Conservation (phyloP, 495 filamentous ascomycete genomes). For the Penicillium cataractarum region DNA sequence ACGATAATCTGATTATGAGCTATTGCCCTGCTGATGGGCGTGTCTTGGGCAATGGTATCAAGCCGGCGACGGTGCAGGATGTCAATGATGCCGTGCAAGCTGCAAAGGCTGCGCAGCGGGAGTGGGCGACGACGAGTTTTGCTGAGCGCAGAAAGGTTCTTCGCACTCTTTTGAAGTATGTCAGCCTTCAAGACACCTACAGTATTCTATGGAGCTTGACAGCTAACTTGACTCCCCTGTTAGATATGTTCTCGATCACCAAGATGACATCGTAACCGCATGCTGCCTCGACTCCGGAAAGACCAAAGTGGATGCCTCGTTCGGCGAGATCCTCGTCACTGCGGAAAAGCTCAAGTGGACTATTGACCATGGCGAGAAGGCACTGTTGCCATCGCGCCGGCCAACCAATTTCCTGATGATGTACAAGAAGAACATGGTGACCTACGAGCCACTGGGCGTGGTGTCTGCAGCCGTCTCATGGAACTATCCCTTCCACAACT, state of each 20-base stretch:
- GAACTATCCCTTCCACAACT: constrained; percentile 97
- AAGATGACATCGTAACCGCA: constrained; percentile 80
- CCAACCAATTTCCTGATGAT: constrained; percentile 89
- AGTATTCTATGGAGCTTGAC: background rate
- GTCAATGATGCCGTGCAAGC: constrained; percentile 80
- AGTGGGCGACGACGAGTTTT: constrained; percentile 84
- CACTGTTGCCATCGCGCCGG: constrained; percentile 69
- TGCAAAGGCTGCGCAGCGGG: constrained; percentile 72
- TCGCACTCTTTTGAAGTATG: constrained; percentile 75
- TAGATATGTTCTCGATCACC: constrained; percentile 82
- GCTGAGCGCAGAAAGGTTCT: constrained; percentile 77
- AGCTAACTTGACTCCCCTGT: background rate
- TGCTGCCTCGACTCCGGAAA: constrained; percentile 98
- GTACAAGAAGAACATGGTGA: constrained; percentile 91
- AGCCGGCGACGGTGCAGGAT: constrained; percentile 73
- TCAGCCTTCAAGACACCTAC: background rate
- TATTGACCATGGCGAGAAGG: constrained; percentile 85
- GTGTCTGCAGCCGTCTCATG: constrained; percentile 92
- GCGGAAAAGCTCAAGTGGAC: constrained; percentile 95
- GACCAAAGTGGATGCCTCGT: constrained; percentile 87
- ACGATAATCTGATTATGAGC: constrained; percentile 54
- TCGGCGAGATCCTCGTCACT: constrained; percentile 94
- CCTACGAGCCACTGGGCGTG: constrained; percentile 91
- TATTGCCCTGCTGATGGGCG: constrained; percentile 90
- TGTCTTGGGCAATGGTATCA: constrained; percentile 73